These are phyloP conservation scores for Carex sylvatica DNA, from an alignment of 202 grass and related monocot genomes.

Conservation along the genomic window DNA sequence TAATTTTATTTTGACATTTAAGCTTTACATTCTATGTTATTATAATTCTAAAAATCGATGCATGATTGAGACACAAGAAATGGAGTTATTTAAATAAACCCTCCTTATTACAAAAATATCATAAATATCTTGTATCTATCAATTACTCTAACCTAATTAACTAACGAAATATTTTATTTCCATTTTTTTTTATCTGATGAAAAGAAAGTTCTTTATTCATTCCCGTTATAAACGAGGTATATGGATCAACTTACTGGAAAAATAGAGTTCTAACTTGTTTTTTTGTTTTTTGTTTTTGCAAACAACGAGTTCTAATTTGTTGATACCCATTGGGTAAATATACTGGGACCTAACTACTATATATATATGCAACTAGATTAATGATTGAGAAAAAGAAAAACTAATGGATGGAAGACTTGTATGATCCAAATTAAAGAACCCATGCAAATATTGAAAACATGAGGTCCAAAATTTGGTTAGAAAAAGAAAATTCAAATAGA, in stretches of 20 bases:
- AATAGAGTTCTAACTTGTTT: not conserved
- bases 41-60: too few relatives aligned
- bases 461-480: not conserved
- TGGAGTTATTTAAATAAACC: too few relatives aligned
- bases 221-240: not conserved
- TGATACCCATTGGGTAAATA: not conserved
- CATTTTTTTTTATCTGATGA: not conserved
- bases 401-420: not conserved
- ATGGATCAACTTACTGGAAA: not conserved
- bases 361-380: not conserved
- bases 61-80: too few relatives aligned
- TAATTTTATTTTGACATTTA: too few relatives aligned
- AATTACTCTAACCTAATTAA: not conserved
- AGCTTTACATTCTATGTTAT: too few relatives aligned
- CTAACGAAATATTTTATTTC: not conserved
- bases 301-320: not conserved
- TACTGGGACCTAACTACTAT: not conserved
- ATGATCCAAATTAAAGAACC: not conserved
- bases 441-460: not conserved
- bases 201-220: not conserved
- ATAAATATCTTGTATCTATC: not conserved
- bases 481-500: not conserved
- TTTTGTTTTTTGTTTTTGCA: too few relatives aligned
- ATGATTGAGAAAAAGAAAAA: not conserved
- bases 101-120: not conserved